Evolutionary conservation across 768 basidiomycete genomes (phyloP), one percentile per base, ranked within the genome.

Genomic region (Cystoderma amianthinum): DNA sequence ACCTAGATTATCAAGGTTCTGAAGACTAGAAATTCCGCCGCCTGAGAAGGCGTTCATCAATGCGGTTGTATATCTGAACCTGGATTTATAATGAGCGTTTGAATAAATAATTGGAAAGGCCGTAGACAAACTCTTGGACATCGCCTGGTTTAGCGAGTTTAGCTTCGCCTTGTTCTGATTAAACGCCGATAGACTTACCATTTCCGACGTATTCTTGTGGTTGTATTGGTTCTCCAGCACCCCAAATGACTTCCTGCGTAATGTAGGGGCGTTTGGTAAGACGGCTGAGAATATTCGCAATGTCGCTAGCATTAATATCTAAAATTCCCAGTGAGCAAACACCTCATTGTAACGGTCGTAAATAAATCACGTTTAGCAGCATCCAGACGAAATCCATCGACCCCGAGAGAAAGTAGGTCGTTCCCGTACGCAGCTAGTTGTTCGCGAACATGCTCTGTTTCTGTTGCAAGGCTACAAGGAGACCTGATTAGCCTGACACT

Each of bases 211-310:
- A 85, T 49, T 81, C 69, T 1, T 67, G 67, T 0, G 82, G 81
- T 34, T 71, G 69, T 11, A 75, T 56, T 2, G 76, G 66, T 44
- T 82, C 69, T 0, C 76, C 78, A 0, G 57, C 36, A 10, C 71
- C 70, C 21, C 62, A 79, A n/a, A 70, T 69, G 18, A 71, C 70
- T 52, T 84, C 83, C 52, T 84, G 83, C 0, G 80, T 79, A 32
- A 84, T 71, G 49, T 83, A 84, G 0, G 72, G 71, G 3, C 23
- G 51, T 2, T 44, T 44, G 1, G 58, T 59, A 9, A 84, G 58
- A 5, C 68, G 62, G 3, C 63, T 50, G 2, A 69, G 48, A 48
- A 83, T 84, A 49, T 75, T 76, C 3, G 67, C 58, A 22, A 84
- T 67, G 52, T 82, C 79, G 0, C 43, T 52, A 0, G 72, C 58